Base-by-base conservation (phyloP, 768 basidiomycete species). In the Collybiopsis luxurians region DNA sequence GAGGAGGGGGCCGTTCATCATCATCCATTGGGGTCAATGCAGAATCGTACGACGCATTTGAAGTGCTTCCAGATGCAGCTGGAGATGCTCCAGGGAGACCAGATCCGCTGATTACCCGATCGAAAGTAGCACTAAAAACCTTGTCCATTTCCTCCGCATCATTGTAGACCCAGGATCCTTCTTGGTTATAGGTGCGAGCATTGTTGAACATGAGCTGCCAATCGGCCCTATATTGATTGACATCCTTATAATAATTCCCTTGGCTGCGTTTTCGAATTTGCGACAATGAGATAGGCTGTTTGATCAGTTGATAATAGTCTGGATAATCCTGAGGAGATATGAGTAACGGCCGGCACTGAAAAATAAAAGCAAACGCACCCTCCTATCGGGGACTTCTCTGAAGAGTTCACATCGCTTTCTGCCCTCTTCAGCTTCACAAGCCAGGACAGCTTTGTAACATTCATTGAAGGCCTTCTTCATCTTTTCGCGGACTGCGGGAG, bases 91-190 rank as follows among this genome's bases (percentile, higher is more conserved):
- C 91, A 39, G 92, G 90, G 23, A 92, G 75, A 43, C 87, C 89
- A 40, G 83, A 85, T 21, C 87, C 88, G 13, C 72, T 76, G 44
- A 88, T 85, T 50, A 77, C 71, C 34, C 81, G 81, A 42, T 85
- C 79, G 65, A 87, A 92, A 9, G 86, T 76, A 26, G 83, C 76
- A 58, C 89, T 81, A 68, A 95, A 94, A 48, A 87, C 86, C 67
- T 89, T 90, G 73, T 96, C 90, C 90, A 95, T 92, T 75, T 93
- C 91, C 48, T 92, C 90, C 7, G 96, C 95, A 59, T 96, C 93
- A 59, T 90, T 79, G 71, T 95, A 96, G 36, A 97, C 94, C 90
- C 92, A 93, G 0, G 93, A 95, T 1, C 90, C 93, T 71, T 96
- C 93, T 70, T 90, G 87, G 69, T 98, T 98, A 78, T 93, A 98